These are phyloP conservation scores for Leccinum subgranulosum DNA, from an alignment of 768 basidiomycete species.

Conservation along the genomic window DNA sequence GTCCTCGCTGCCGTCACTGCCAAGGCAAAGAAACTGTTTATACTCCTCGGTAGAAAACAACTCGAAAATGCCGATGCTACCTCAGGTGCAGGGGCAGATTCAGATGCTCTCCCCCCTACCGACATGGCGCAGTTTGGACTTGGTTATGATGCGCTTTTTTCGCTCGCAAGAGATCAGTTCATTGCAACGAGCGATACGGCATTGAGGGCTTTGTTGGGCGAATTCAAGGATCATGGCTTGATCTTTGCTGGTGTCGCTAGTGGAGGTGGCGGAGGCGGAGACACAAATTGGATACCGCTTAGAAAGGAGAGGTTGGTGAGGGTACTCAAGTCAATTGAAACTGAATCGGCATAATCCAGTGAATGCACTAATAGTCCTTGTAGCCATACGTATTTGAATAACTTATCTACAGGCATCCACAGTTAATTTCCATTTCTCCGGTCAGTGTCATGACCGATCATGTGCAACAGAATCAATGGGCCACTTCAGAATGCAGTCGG, in stretches of 20 bases:
- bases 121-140: constrained; percentile 50
- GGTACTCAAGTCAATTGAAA: constrained; percentile 37
- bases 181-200: constrained; percentile 88
- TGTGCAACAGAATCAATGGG: neutral
- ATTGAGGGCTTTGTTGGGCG: constrained; percentile 75
- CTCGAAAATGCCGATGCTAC: constrained; percentile 49
- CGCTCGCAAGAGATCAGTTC: constrained; percentile 74
- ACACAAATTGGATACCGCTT: constrained; percentile 86
- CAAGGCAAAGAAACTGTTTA: constrained; percentile 82
- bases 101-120: constrained; percentile 6
- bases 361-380: neutral
- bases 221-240: constrained; percentile 89
- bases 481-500: neutral
- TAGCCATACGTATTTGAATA: neutral
- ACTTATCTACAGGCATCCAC: neutral
- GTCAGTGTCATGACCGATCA: constrained; percentile 24
- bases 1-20: constrained; percentile 85
- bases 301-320: constrained; percentile 66
- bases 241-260: constrained; percentile 53
- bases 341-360: constrained; percentile 14
- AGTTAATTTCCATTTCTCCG: constrained; percentile 1
- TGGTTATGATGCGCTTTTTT: constrained; percentile 67
- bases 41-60: constrained; percentile 65
- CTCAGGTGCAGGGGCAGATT: constrained; percentile 2
- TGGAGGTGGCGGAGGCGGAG: constrained; percentile 41